Base-by-base conservation (phyloP, 1,284 basidiomycete species). In the Veloboletus limbatus region DNA sequence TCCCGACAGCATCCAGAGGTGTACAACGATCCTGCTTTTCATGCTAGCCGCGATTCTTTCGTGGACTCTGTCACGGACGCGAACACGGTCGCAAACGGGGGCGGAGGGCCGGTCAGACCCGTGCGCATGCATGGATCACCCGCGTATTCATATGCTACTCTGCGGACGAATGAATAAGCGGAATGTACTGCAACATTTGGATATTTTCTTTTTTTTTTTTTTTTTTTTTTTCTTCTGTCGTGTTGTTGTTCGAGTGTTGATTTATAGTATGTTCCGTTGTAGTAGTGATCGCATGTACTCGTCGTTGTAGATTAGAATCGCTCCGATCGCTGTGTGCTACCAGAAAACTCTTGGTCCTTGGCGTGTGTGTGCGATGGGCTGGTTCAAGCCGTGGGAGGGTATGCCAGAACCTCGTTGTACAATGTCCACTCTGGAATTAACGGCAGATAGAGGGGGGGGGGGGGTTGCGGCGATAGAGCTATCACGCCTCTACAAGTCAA, bases 11-110 rank as follows among this genome's bases (percentile, higher is more conserved):
- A 67, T 22, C 62, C 64, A 2, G 39, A 9, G 27, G 8, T 46
- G 40, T 66, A 67, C 48, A 53, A 62, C 7, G 57, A 64, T 24
- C 54, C 51, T 20, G 54, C 60, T 0, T 58, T 58, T 31, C 33
- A 64, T 0, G 52, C 45, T 1, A 62, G 61, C 48, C 54, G 17
- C 17, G 62, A 67, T 11, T 58, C 54, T 1, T 37, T 66, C 10
- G 18, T 50, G 20, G 65, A 67, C 36, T 40, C 59, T 27, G 46
- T 49, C 11, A 65, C 57, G n/a, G 58, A 27, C 13, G 48, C 50
- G 8, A 62, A 62, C 31, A 66, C 60, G 35, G 33, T 43, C 24
- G 52, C 46, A 1, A 65, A 65, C n/a, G 55, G 47, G 0, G 63
- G 59, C 25, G 51, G 51, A 3, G 56, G 55, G 13, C 45, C 59